Conservation (phyloP, 2,329 filamentous ascomycete species). For the Ceratocystis diversiconidia region DNA sequence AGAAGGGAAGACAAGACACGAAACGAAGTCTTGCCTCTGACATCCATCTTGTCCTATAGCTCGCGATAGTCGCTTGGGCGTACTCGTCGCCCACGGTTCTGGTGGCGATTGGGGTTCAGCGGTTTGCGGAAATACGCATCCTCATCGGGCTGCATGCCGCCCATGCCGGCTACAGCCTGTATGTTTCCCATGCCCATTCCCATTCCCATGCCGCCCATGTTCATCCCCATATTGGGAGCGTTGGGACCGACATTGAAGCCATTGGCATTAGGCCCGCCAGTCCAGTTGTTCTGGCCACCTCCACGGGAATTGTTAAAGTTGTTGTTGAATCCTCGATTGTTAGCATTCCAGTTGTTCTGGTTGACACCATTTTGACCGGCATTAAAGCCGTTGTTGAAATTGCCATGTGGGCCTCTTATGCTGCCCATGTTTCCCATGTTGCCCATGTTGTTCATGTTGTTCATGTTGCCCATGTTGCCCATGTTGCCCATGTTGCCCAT, state of each 20-base stretch:
- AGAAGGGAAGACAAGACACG: neutral
- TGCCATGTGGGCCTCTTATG: constrained; percentile 24
- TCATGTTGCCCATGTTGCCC: constrained; percentile 13
- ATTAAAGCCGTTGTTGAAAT: constrained; percentile 9
- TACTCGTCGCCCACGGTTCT: constrained; percentile 63
- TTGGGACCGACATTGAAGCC: constrained; percentile 4
- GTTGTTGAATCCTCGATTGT: constrained; percentile 22
- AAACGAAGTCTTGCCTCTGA: neutral
- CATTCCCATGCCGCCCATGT: constrained; percentile 23
- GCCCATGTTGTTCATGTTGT: constrained; percentile 8
- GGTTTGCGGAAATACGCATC: constrained; percentile 92
- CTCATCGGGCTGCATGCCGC: constrained; percentile 41
- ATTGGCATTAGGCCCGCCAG: constrained; percentile 6
- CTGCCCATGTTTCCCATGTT: neutral
- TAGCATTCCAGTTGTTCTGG: constrained; percentile 22
- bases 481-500: no score
- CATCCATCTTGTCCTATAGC: constrained; percentile 35
- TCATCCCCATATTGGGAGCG: constrained; percentile 20
- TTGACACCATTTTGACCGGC: neutral
- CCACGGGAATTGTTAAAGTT: constrained; percentile 12
- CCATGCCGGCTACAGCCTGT: constrained; percentile 24
- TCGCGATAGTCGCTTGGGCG: constrained; percentile 86
- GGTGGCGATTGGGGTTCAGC: constrained; percentile 83
- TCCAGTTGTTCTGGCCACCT: neutral
- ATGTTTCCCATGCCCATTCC: constrained; percentile 25